Base-by-base conservation (phyloP, 257 asterid species). In the Lavandula angustifolia region DNA sequence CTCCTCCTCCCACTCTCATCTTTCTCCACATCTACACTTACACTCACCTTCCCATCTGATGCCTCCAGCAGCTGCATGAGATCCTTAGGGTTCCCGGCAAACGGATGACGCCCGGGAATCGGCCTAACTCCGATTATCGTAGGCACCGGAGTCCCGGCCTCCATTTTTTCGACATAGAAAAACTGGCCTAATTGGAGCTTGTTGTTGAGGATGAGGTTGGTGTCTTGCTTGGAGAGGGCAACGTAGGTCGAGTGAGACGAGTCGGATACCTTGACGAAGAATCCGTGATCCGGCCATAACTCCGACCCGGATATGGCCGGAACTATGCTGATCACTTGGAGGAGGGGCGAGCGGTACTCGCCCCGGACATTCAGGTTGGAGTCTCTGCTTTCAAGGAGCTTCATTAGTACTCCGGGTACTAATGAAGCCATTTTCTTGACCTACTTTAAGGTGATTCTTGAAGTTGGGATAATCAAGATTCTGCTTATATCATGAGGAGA, bases 231-330 rank as follows among this genome's bases (percentile, higher is more conserved):
- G 7, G 89, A 79, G 22, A 85, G 62, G 0, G 96, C 71, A 12
- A 84, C 95, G 54, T 87, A 92, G 1, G 96, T 87, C 0, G 98
- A 87, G 73, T 92, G 96, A 8, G 98, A 87, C 7, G 96, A 89
- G 64, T 89, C 96, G 0, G 96, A 92, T 65, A 92, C 91, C 79
- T 92, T 92, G n/a, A 92, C 52, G 86, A 85, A 89, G 75, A 87
- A 92, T 7, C 96, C 96, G 14, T 81, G 96, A 41, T 87, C 82
- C 0, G 98, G 98, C 86, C 88, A 89, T 0, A 89, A 64, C 47
- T 92, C 96, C 0, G 91, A 76, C 7, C 95, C 96, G 0, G 78
- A 69, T 65, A 89, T 71, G 32, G 96, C 96, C 1, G 96, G 96
- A 17, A 92, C 96, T 10, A 92, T 89, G 84, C 87, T 85, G 80